Conservation (phyloP, 495 filamentous ascomycete species). For the Hypoxylon subgilvum region DNA sequence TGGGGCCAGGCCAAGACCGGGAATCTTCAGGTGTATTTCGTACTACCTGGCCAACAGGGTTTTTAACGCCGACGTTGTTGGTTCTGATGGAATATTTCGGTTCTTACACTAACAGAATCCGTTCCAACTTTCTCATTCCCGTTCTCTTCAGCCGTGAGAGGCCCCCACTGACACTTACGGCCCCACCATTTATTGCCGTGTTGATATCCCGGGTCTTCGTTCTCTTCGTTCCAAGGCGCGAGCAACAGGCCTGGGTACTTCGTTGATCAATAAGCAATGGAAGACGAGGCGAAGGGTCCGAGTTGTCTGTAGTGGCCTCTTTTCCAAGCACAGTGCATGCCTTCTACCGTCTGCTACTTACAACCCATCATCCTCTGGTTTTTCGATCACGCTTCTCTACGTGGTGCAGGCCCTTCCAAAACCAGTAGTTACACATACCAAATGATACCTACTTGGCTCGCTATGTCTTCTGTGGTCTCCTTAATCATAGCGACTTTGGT, state of each 20-base stretch:
- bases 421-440: neutral
- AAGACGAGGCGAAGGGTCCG: constrained; percentile 2
- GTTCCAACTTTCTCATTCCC: constrained; percentile 38
- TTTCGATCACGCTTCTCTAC: neutral
- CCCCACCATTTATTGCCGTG: constrained; percentile 53
- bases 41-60: too few relatives aligned
- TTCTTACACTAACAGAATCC: too few relatives aligned
- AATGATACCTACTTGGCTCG: neutral
- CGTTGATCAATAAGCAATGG: constrained; percentile 6
- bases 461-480: neutral
- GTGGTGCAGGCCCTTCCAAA: neutral
- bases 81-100: too few relatives aligned
- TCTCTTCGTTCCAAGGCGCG: constrained; percentile 7
- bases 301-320: neutral
- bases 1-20: too few relatives aligned
- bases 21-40: too few relatives aligned
- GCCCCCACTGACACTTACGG: constrained; percentile 43
- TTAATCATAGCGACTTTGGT: constrained; percentile 9
- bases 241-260: constrained; percentile 15
- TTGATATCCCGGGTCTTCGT: constrained; percentile 41
- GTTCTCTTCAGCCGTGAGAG: constrained; percentile 39
- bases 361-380: neutral
- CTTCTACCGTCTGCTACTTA: too few relatives aligned
- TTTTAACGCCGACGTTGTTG: neutral
- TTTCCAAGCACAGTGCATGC: too few relatives aligned